A percentile compares a stretch with the other conserved stretches of the same genome.
Evolutionary conservation across 345 rosid genomes (phyloP).

Genomic region (Citrus cavaleriei): DNA sequence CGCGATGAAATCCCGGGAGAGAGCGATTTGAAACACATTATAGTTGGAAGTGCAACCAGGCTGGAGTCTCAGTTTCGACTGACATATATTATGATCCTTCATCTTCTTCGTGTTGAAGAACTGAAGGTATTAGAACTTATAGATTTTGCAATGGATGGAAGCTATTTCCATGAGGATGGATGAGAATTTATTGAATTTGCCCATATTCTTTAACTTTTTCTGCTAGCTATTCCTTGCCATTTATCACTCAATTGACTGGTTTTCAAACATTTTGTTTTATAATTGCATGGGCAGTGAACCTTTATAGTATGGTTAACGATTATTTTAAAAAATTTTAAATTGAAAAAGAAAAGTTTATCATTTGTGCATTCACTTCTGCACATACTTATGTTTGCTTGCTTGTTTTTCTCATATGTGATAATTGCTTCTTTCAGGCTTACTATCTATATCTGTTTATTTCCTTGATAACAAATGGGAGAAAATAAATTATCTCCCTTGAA

Average conservation of each 20-base stretch:
- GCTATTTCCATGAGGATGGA: neutral
- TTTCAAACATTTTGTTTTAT: neutral
- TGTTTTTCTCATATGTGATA: too few species aligned
- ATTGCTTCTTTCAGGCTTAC: too few species aligned
- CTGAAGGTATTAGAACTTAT: conserved; percentile 59
- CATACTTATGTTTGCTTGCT: neutral
- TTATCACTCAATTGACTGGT: neutral
- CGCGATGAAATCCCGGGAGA: conserved; percentile 94
- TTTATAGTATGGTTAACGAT: neutral
- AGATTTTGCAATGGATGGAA: conserved; percentile 1
- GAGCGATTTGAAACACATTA: conserved; percentile 48
- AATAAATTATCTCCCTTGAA: too few species aligned
- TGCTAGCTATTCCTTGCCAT: conserved; percentile 10
- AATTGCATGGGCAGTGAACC: neutral
- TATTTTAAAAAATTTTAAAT: neutral
- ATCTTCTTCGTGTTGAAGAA: conserved; percentile 98
- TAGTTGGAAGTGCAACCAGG: conserved; percentile 83
- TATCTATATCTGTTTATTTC: too few species aligned
- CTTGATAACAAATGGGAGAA: too few species aligned
- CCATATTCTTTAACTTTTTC: neutral
- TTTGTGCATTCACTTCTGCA: neutral
- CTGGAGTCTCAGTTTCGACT: conserved; percentile 92
- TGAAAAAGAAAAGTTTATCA: neutral
- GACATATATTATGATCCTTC: conserved; percentile 94
- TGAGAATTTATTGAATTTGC: neutral